Evolutionary conservation across 108 stramenopile species (phyloP).

Genomic region (Chaetoceros muelleri): DNA sequence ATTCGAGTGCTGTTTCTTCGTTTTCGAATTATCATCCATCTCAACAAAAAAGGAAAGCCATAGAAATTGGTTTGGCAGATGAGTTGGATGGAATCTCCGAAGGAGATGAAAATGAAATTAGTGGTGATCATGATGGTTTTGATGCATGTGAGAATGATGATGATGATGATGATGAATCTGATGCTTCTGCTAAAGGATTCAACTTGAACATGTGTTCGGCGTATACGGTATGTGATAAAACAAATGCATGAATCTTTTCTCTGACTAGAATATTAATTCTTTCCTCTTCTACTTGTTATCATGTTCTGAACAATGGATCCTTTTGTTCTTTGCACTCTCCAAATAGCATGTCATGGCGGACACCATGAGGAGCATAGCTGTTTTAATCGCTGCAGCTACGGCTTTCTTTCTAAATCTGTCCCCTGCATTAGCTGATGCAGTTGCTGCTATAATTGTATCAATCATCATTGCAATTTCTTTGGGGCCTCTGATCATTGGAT

Average conservation of each 20-base stretch:
- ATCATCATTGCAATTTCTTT: conserved; percentile 47
- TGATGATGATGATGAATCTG: not conserved
- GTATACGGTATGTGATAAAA: conserved; percentile 46
- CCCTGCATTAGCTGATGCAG: conserved; percentile 48
- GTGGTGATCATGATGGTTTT: not conserved
- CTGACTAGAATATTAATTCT: not conserved
- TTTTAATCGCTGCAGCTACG: conserved; percentile 48
- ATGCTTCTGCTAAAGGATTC: conserved; percentile 3
- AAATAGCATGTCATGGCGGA: conserved; percentile 77
- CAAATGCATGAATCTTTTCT: not conserved
- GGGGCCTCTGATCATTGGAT: conserved; percentile 43
- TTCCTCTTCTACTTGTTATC: not conserved
- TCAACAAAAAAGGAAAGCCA: not conserved
- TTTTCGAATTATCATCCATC: not conserved
- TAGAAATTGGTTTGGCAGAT: not conserved
- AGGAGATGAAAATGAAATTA: not conserved
- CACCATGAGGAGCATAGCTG: conserved; percentile 62
- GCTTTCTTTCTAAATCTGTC: conserved; percentile 38
- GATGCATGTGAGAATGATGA: not conserved
- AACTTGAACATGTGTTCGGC: conserved; percentile 81
- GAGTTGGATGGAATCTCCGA: not conserved
- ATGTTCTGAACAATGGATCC: not conserved
- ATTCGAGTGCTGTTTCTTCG: not conserved
- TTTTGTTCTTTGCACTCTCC: not conserved
- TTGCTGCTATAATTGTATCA: conserved; percentile 66